These are phyloP conservation scores for Microdochium nivale DNA, from an alignment of 2,329 filamentous ascomycete genomes.

Conservation along the genomic window DNA sequence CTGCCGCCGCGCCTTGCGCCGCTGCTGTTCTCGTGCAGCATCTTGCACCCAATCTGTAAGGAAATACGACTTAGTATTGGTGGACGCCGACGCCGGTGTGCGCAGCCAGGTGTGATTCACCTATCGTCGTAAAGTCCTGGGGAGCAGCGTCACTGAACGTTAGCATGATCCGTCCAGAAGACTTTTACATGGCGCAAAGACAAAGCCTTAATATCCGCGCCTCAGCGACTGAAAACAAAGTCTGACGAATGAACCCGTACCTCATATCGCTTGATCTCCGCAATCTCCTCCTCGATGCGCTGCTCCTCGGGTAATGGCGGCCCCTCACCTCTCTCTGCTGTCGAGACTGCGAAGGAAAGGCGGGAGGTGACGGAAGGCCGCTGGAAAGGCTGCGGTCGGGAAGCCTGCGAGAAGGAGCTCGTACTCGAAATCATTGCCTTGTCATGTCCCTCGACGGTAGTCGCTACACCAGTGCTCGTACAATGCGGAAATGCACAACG, in stretches of 20 bases:
- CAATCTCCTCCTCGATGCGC: conserved; percentile 87
- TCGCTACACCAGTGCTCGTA: neutral
- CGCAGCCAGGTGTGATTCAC: conserved; percentile 29
- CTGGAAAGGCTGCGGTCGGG: conserved; percentile 29
- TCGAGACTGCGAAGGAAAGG: conserved; percentile 59
- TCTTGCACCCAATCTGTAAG: conserved; percentile 91
- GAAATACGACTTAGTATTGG: conserved; percentile 21
- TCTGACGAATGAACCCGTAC: conserved; percentile 26
- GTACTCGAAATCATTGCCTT: conserved; percentile 41
- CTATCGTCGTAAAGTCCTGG: conserved; percentile 89
- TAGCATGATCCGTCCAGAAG: conserved; percentile 1
- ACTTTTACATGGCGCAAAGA: neutral
- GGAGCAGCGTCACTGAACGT: conserved; percentile 2
- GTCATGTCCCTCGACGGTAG: conserved; percentile 30
- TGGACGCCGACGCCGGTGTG: conserved; percentile 1
- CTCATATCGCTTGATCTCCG: conserved; percentile 95
- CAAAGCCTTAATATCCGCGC: neutral
- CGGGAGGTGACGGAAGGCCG: conserved; percentile 55
- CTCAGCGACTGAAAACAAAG: neutral
- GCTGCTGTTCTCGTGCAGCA: conserved; percentile 79
- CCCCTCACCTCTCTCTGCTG: conserved; percentile 52
- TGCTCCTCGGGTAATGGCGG: conserved; percentile 48
- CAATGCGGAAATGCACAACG: neutral
- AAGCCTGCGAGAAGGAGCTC: conserved; percentile 44
- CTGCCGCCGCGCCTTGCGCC: conserved; percentile 67